Base-by-base conservation (phyloP, 176 grass and related monocot species). In the Hsuehochloa calcarea region DNA sequence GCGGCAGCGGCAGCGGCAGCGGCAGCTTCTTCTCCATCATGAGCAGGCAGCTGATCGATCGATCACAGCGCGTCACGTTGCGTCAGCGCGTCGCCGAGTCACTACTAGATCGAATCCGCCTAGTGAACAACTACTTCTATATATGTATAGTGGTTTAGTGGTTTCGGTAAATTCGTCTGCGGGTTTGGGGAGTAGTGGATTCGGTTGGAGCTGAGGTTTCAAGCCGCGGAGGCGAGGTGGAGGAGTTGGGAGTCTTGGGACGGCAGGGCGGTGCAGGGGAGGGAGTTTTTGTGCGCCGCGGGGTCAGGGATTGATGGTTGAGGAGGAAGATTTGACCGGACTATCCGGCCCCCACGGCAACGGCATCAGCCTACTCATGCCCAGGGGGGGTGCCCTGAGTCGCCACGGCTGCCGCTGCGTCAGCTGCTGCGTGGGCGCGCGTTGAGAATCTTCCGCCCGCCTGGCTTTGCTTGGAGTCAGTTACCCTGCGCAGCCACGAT, bases 11-110 rank as follows among this genome's bases (percentile, higher is more conserved):
- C 46, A 89, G 69, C 19, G 74, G 47, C 23, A 87, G 34, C 70
- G 27, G 68, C 12, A 88, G 67, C 89, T 88, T 95, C 93, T 91
- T 98, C 77, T 95, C 93, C 93, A 93, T 92, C 8, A 2, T 8
- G 39, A 26, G 55, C 55, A 23, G 55, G 55, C 55, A 23, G 17
- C 23, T 13, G 75, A 58, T 68, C 17, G 65, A 40, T 22, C 65
- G 65, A 40, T 22, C 65, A 68, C 65, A 3, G 68, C 22, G 22
- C 49, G 62, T 7, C 23, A 4, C 72, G 61, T 4, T 34, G 34
- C 51, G 66, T 64, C 77, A 65, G 16, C 3, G 76, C 76, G 60
- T 60, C 58, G 26, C 47, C 27, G 72, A 34, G 16, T 1, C 71
- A 49, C 16, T 22, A 16, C 8, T 2, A 37, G 66, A 72, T 37